Evolutionary conservation across 1,284 basidiomycete genomes (phyloP).

Genomic region (Ceratobasidium sp.): DNA sequence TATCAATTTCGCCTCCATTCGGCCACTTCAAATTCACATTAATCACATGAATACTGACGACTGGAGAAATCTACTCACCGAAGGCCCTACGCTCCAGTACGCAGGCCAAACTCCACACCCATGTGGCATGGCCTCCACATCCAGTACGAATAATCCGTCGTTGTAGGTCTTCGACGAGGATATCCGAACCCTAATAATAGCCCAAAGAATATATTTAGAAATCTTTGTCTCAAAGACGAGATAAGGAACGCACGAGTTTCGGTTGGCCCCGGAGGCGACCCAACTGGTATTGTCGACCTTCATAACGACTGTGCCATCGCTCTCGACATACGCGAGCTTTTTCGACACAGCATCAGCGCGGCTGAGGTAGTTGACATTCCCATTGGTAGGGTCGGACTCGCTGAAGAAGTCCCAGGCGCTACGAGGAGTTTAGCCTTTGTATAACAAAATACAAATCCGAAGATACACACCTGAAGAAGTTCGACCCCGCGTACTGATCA

Average conservation of each 20-base stretch:
- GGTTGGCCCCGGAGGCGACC: constrained; percentile 9
- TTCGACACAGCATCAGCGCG: constrained; percentile 16
- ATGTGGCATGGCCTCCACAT: constrained; percentile 80
- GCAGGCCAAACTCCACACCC: too few relatives aligned
- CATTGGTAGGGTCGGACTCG: constrained; percentile 47
- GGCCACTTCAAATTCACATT: too few relatives aligned
- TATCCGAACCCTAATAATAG: constrained; percentile 31
- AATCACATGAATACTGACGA: too few relatives aligned
- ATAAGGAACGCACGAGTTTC: constrained; percentile 64
- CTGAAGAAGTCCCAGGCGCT: constrained; percentile 74
- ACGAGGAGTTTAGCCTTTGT: too few relatives aligned
- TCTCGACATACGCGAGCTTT: constrained; percentile 43
- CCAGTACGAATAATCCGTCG: constrained; percentile 59
- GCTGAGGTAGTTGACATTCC: constrained; percentile 41
- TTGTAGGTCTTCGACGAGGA: constrained; percentile 37
- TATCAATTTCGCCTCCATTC: constrained; percentile 77
- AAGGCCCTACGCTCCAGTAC: too few relatives aligned
- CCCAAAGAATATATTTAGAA: background rate
- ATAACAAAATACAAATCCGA: too few relatives aligned
- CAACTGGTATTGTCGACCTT: constrained; percentile 39
- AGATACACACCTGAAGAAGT: too few relatives aligned
- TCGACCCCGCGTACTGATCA: too few relatives aligned
- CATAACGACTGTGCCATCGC: constrained; percentile 46
- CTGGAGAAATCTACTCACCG: too few relatives aligned
- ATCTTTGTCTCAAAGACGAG: too few relatives aligned